A percentile compares a stretch with the other conserved stretches of the same genome.
Evolutionary conservation across 2,329 filamentous ascomycete species (phyloP).

Genomic region (Fusarium setosum): DNA sequence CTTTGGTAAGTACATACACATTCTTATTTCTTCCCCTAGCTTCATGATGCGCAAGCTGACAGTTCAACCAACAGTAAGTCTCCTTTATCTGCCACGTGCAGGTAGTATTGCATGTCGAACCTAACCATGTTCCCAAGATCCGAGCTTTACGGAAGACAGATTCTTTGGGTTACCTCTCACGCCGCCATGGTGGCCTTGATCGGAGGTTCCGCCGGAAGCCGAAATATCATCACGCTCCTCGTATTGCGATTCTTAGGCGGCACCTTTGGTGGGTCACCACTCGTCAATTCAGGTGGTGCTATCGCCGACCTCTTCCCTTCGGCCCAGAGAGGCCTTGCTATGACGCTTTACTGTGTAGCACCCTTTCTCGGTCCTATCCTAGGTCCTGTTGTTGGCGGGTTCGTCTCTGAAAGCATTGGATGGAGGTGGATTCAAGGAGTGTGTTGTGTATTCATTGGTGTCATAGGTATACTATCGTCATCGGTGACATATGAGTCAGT

Average conservation of each 20-base stretch:
- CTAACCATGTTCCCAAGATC: too few species aligned
- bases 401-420: conserved; percentile 68
- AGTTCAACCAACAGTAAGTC: too few species aligned
- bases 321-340: conserved; percentile 82
- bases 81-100: too few species aligned
- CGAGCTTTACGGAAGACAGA: conserved; percentile 75
- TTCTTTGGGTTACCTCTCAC: conserved; percentile 67
- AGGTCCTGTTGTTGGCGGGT: conserved; percentile 68
- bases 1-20: conserved; percentile 54
- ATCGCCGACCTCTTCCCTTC: conserved; percentile 81
- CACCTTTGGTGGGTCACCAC: conserved; percentile 81
- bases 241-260: conserved; percentile 79
- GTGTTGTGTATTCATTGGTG: conserved; percentile 74
- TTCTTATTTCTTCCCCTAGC: too few species aligned
- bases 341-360: conserved; percentile 82
- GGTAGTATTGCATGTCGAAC: too few species aligned
- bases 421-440: conserved; percentile 88
- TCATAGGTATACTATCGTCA: conserved; percentile 76
- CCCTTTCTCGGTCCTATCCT: conserved; percentile 76
- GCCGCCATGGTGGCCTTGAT: conserved; percentile 77
- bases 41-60: too few species aligned
- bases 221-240: conserved; percentile 78
- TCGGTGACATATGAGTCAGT: too few species aligned
- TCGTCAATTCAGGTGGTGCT: conserved; percentile 83
- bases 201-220: conserved; percentile 77